phyloP scores from a whole-genome alignment of 768 basidiomycete species.

The Mycena metata region DNA sequence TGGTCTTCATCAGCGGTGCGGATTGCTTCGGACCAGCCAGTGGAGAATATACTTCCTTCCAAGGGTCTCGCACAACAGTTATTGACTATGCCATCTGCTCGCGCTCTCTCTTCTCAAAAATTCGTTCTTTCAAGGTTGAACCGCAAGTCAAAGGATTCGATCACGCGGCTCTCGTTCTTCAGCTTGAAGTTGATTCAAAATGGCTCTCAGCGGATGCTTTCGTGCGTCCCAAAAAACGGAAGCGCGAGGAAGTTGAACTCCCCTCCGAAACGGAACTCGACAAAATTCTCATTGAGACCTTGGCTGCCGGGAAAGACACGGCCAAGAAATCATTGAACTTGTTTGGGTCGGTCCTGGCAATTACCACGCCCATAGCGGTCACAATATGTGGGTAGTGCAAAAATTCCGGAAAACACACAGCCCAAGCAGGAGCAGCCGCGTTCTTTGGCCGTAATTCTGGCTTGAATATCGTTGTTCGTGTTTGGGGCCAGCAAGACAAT shows the following conservation, averaged over 20 bases:
- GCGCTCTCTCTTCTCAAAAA: background rate
- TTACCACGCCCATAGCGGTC: background rate
- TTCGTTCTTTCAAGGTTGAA: background rate
- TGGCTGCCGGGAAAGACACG: background rate
- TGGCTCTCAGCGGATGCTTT: background rate
- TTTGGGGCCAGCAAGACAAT: slow-evolving; percentile 1
- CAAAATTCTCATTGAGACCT: background rate
- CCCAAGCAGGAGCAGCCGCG: no score
- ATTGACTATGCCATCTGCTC: slow-evolving; percentile 17
- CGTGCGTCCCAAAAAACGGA: background rate
- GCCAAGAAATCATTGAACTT: background rate
- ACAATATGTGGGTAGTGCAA: background rate
- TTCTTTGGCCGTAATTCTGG: no score
- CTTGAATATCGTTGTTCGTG: background rate
- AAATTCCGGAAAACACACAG: background rate
- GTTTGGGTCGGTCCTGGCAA: background rate
- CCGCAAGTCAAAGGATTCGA: no score
- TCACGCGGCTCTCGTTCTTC: background rate
- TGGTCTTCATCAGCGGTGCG: slow-evolving; percentile 11
- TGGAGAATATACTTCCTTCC: no score
- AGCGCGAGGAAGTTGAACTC: background rate
- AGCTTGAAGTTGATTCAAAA: background rate
- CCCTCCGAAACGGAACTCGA: slow-evolving; percentile 4
- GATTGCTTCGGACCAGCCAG: no score
- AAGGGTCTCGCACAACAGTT: background rate